Base-by-base conservation (phyloP, 306 rosid species). In the Dicorynia guianensis region DNA sequence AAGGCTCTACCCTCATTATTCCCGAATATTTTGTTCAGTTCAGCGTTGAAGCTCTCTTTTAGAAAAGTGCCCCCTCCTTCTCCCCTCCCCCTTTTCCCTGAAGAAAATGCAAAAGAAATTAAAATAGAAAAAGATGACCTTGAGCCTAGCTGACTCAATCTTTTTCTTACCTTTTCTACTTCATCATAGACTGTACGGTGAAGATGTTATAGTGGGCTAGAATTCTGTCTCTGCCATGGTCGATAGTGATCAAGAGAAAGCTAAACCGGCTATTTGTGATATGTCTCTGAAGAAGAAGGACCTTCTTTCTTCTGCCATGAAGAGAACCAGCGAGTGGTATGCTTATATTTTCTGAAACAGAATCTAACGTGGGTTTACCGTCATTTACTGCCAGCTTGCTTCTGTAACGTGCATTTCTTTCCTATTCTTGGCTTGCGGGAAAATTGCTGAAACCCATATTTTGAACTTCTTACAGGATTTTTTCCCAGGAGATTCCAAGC, bases 401-500 rank as follows among this genome's bases (percentile, higher is more conserved):
- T 38, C 14, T 53, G 20, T 44, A 55, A 60, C 71, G 46, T 38
- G 11, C 61, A 66, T 60, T 52, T 57, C 50, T 56, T 55, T 57
- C 18, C 10, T 52, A 49, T 39, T 60, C 33, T 44, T 57, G 39
- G 14, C 77, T 34, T 55, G 13, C 53, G 72, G 8, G 58, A 59
- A 30, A 71, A 80, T 58, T 39, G 52, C 20, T 78, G 50, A 39
- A 19, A 30, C 46, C 5, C 50, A 0, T 36, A 55, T n/a, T 72
- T 73, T 79, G 65, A 70, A 72, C 59, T 81, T 78, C 55, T 74
- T 56, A 5, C 81, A 95, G 98, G 98, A 89, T 86, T 85, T 90
- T 85, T 47, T 90, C 97, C 49, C 93, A 92, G 75, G 98, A 92
- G 82, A 86, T 95, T 84, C 97, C 96, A 4, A 90, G 96, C 42